A percentile compares a stretch with the other conserved stretches of the same genome.
Evolutionary conservation across 2,329 filamentous ascomycete species (phyloP).

Genomic region (Penicillium sp.): DNA sequence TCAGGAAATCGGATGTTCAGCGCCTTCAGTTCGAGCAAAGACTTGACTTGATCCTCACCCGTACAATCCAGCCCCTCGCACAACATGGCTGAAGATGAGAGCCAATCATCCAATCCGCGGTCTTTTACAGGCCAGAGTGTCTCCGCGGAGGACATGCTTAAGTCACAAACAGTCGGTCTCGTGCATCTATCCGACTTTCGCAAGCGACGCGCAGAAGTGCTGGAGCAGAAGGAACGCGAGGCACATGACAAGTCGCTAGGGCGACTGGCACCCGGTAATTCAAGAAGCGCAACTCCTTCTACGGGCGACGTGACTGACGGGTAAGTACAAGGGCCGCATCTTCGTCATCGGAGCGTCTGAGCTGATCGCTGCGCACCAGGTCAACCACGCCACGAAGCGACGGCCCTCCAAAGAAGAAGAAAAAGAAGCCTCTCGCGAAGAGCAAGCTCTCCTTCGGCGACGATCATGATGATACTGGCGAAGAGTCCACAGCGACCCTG

Average conservation of each 20-base stretch:
- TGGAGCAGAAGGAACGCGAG: constrained; percentile 85
- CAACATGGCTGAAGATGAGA: constrained; percentile 33
- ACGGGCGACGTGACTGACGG: constrained; percentile 52
- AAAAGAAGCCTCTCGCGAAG: constrained; percentile 59
- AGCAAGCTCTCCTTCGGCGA: constrained; percentile 62
- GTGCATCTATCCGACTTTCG: constrained; percentile 91
- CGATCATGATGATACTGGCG: constrained; percentile 60
- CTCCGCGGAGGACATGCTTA: constrained; percentile 76
- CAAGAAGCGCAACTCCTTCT: constrained; percentile 52
- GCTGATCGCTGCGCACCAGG: constrained; percentile 59
- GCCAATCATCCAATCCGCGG: constrained; percentile 46
- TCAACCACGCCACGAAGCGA: constrained; percentile 50
- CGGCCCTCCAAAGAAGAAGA: constrained; percentile 51
- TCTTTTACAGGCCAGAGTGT: constrained; percentile 71
- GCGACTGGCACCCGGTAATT: constrained; percentile 43
- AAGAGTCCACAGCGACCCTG: constrained; percentile 37
- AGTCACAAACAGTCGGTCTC: constrained; percentile 83
- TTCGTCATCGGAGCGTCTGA: constrained; percentile 11
- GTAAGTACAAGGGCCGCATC: constrained; percentile 47
- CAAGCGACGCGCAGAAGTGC: constrained; percentile 89
- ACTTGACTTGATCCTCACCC: background rate
- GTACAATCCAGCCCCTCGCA: background rate
- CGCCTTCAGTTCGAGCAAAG: background rate
- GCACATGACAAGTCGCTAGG: constrained; percentile 61
- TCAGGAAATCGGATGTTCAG: constrained; percentile 10